These are phyloP conservation scores for Remersonia thermophila DNA, from an alignment of 2,329 filamentous ascomycete genomes.

Conservation along the genomic window DNA sequence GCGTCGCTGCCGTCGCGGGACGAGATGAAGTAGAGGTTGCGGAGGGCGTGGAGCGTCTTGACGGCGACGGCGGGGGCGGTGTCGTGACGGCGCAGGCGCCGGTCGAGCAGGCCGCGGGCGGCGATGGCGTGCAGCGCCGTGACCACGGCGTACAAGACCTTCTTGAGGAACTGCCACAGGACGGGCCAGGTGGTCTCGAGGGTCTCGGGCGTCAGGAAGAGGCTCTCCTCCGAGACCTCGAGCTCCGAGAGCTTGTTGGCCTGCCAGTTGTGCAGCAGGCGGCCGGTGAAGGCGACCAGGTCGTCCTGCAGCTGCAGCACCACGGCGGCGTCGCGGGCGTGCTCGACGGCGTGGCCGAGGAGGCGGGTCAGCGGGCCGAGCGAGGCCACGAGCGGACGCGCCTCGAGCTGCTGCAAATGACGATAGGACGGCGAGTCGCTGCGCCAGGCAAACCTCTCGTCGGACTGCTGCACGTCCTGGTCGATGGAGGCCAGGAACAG, in stretches of 20 bases:
- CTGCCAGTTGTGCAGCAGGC: constrained; percentile 59
- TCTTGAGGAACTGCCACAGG: constrained; percentile 64
- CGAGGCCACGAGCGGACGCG: constrained; percentile 49
- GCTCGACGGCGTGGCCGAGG: constrained; percentile 50
- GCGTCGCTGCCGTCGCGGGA: constrained; percentile 57
- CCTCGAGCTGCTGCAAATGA: constrained; percentile 44
- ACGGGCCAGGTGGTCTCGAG: constrained; percentile 53
- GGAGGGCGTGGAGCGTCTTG: constrained; percentile 60
- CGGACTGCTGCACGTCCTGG: constrained; percentile 47
- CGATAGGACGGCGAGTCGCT: constrained; percentile 46
- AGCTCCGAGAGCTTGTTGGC: constrained; percentile 61
- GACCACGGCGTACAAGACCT: constrained; percentile 62
- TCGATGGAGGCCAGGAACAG: constrained; percentile 63
- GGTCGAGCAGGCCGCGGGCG: constrained; percentile 46
- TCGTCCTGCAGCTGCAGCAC: constrained; percentile 36
- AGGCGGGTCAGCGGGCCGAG: constrained; percentile 57
- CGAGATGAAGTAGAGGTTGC: constrained; percentile 73
- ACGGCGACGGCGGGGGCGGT: constrained; percentile 53
- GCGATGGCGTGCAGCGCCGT: constrained; percentile 64
- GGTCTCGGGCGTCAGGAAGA: constrained; percentile 53
- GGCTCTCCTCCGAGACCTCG: constrained; percentile 53
- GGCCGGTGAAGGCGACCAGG: constrained; percentile 53
- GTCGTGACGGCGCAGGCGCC: constrained; percentile 30
- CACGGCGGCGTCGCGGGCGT: constrained; percentile 23
- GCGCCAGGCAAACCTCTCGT: constrained; percentile 53